These are phyloP conservation scores for Elongisporangium undulatum DNA, from an alignment of 352 stramenopile species.

Conservation along the genomic window DNA sequence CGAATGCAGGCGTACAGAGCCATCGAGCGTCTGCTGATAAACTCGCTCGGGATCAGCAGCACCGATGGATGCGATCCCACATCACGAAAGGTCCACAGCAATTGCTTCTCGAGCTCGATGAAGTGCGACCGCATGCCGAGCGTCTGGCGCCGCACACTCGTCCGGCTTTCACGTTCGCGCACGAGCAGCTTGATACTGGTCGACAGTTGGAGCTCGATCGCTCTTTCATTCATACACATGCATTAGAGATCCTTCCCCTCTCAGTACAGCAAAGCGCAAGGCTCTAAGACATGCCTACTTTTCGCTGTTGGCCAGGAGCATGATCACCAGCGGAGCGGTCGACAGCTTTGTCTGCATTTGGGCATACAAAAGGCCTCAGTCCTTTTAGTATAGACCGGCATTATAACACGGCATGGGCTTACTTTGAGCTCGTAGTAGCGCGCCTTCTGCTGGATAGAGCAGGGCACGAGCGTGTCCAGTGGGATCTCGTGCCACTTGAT, in stretches of 20 bases:
- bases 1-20: slow-evolving; percentile 37
- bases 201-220: slow-evolving; percentile 38
- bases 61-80: slow-evolving; percentile 27
- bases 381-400: no score
- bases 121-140: slow-evolving; percentile 23
- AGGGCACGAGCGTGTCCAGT: slow-evolving; percentile 29
- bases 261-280: neutral
- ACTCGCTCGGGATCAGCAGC: slow-evolving; percentile 32
- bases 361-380: no score
- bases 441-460: slow-evolving; percentile 16
- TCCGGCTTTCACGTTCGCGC: slow-evolving; percentile 21
- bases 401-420: neutral
- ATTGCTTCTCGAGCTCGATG: slow-evolving; percentile 37
- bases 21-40: slow-evolving; percentile 28
- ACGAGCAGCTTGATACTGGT: slow-evolving; percentile 43
- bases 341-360: slow-evolving; percentile 26
- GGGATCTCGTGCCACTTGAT: slow-evolving; percentile 30
- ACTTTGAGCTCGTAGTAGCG: slow-evolving; percentile 49
- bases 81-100: slow-evolving; percentile 38
- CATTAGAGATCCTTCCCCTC: neutral
- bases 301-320: slow-evolving; percentile 39
- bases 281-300: slow-evolving; percentile 22
- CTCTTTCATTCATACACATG: slow-evolving; percentile 14
- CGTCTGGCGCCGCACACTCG: slow-evolving; percentile 23
- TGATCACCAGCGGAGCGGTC: slow-evolving; percentile 30